These are phyloP conservation scores for Babesia divergens DNA, from an alignment of 169 alveolate species.

Conservation along the genomic window DNA sequence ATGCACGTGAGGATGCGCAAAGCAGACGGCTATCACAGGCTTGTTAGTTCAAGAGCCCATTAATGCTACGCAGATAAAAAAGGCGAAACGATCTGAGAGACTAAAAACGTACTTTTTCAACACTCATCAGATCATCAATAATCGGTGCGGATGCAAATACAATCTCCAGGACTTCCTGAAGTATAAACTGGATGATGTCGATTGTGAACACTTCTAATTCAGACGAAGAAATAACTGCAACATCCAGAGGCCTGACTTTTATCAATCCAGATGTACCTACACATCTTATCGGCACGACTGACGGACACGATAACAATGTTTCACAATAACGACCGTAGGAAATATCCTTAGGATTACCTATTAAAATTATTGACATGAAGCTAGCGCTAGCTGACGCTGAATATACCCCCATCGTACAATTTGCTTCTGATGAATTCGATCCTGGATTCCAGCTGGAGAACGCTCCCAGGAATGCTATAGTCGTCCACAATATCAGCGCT, in stretches of 20 bases:
- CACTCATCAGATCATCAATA: constrained; percentile 58
- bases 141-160: constrained; percentile 66
- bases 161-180: constrained; percentile 45
- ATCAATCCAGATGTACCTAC: no score
- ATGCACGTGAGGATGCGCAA: constrained; percentile 41
- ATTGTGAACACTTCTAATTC: constrained; percentile 49
- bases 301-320: no score
- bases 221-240: no score
- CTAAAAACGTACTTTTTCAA: constrained; percentile 59
- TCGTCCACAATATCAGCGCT: constrained; percentile 70
- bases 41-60: background rate
- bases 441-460: background rate
- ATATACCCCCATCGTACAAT: background rate
- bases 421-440: background rate
- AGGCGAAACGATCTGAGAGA: constrained; percentile 53
- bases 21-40: constrained; percentile 46
- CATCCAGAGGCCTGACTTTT: no score
- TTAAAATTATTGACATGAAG: background rate
- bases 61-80: constrained; percentile 21
- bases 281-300: no score
- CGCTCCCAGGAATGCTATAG: constrained; percentile 28
- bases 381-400: background rate
- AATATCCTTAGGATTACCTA: no score
- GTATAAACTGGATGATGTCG: constrained; percentile 40
- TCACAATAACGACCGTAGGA: no score